Percentiles rank a stretch among this genome's conserved stretches.
Conservation (phyloP, 306 rosid genomes). For the Castanea mollissima region DNA sequence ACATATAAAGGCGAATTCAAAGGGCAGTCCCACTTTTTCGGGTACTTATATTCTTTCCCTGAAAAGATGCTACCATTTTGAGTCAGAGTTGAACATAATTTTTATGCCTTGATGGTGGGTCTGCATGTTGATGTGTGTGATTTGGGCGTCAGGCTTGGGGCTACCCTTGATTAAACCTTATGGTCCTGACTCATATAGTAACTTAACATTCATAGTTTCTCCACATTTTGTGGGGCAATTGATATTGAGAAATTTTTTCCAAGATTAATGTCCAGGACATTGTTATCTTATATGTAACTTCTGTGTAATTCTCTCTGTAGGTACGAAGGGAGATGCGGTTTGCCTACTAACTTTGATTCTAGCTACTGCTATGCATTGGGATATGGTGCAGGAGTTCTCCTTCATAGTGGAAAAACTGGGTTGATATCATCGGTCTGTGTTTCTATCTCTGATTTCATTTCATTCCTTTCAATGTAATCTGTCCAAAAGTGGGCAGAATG, state of each 20-base stretch:
- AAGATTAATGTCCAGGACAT: not conserved
- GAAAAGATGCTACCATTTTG: not conserved
- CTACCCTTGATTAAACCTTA: not conserved
- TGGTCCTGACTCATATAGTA: not conserved
- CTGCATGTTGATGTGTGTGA: not conserved
- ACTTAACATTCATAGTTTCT: not conserved
- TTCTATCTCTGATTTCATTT: not conserved
- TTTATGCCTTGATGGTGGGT: not conserved
- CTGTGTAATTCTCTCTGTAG: slow-evolving; percentile 38
- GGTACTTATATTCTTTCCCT: slow-evolving; percentile 47
- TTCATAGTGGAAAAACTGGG: slow-evolving; percentile 89
- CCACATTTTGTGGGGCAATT: not conserved
- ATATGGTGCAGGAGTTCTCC: slow-evolving; percentile 91
- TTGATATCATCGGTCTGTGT: slow-evolving; percentile 87
- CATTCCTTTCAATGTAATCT: too few species aligned
- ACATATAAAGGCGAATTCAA: slow-evolving; percentile 56
- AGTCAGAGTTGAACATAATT: slow-evolving; percentile 5
- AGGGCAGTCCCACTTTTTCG: slow-evolving; percentile 98
- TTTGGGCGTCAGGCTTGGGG: not conserved
- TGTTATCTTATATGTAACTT: slow-evolving; percentile 7
- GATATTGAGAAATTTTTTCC: not conserved
- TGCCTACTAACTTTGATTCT: slow-evolving; percentile 97
- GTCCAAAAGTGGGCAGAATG: too few species aligned
- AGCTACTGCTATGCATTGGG: slow-evolving; percentile 94
- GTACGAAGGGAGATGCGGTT: slow-evolving; percentile 96